These are phyloP conservation scores for Nannochloropsis gaditana DNA, from an alignment of 108 stramenopile species.

Conservation along the genomic window DNA sequence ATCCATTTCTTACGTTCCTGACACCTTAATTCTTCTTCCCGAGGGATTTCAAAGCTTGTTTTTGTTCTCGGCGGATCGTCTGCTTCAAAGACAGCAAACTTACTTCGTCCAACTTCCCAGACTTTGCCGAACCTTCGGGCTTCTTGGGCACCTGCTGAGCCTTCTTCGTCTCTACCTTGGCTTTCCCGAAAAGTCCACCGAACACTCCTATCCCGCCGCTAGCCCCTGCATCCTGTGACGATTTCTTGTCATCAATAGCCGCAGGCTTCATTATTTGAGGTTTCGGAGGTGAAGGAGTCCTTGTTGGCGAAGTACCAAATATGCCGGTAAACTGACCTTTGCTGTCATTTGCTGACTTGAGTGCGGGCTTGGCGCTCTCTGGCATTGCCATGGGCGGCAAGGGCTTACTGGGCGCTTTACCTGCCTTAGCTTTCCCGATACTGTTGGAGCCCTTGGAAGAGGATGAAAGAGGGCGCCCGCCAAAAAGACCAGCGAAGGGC, in stretches of 20 bases:
- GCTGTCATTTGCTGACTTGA: not conserved
- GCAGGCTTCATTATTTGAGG: not conserved
- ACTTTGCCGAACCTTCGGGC: not conserved
- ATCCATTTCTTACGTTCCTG: too few relatives aligned
- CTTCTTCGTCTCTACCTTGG: not conserved
- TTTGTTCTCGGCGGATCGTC: conserved; percentile 7
- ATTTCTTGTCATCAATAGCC: not conserved
- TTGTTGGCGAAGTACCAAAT: not conserved
- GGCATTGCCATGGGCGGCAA: not conserved
- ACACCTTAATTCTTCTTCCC: not conserved
- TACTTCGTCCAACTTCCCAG: conserved; percentile 9
- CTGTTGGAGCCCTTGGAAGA: not conserved
- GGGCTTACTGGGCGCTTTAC: not conserved
- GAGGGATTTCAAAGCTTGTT: not conserved
- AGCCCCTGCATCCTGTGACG: not conserved
- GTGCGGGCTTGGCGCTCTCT: not conserved
- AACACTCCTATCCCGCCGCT: not conserved
- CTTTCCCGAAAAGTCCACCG: not conserved
- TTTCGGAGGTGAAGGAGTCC: not conserved
- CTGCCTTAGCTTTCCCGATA: conserved; percentile 7
- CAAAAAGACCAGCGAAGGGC: not conserved
- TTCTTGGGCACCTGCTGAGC: not conserved
- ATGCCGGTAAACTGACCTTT: not conserved
- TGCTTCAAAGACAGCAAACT: conserved; percentile 4
- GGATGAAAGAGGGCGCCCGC: not conserved